A percentile compares a stretch with the other conserved stretches of the same genome.
These are phyloP conservation scores for Coniochaeta sp. DNA, from an alignment of 2,329 filamentous ascomycete species.

Conservation along the genomic window DNA sequence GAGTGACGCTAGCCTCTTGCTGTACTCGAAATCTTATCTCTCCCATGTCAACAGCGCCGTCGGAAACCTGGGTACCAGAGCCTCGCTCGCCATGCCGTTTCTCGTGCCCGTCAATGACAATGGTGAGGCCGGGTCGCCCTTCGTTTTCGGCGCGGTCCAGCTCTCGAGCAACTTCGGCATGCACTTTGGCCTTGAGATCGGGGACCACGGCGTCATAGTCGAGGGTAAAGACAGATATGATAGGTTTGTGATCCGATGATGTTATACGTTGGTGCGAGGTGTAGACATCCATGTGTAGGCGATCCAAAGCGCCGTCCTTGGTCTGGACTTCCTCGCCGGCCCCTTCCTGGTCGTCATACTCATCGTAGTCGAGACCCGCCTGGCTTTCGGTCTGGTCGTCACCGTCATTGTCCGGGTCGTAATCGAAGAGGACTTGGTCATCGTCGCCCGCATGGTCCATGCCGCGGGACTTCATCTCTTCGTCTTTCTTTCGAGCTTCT, in stretches of 20 bases:
- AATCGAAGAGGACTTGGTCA: slow-evolving; percentile 81
- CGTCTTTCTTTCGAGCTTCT: slow-evolving; percentile 63
- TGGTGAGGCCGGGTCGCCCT: slow-evolving; percentile 70
- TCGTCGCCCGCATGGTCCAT: slow-evolving; percentile 68
- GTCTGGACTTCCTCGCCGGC: slow-evolving; percentile 44
- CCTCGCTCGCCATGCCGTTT: slow-evolving; percentile 6
- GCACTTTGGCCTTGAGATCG: slow-evolving; percentile 73
- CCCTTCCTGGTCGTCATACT: slow-evolving; percentile 50
- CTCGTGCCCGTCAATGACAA: slow-evolving; percentile 65
- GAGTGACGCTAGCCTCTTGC: slow-evolving; percentile 62
- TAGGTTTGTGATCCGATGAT: slow-evolving; percentile 92
- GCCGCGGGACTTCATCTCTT: slow-evolving; percentile 77
- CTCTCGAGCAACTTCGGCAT: slow-evolving; percentile 80
- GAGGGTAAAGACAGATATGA: slow-evolving; percentile 75
- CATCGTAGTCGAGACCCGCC: slow-evolving; percentile 52
- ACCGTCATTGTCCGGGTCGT: slow-evolving; percentile 74
- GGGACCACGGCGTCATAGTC: slow-evolving; percentile 83
- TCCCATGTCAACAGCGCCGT: slow-evolving; percentile 64
- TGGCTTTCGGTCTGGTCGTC: slow-evolving; percentile 30
- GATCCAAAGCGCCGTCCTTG: slow-evolving; percentile 50
- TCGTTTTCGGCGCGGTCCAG: slow-evolving; percentile 91
- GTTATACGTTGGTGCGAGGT: slow-evolving; percentile 81
- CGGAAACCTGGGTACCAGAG: slow-evolving; percentile 26
- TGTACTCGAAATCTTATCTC: slow-evolving; percentile 61
- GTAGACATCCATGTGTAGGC: slow-evolving; percentile 59